These are phyloP conservation scores for Fraxinus platypoda DNA, from an alignment of 305 asterid genomes.

Conservation along the genomic window DNA sequence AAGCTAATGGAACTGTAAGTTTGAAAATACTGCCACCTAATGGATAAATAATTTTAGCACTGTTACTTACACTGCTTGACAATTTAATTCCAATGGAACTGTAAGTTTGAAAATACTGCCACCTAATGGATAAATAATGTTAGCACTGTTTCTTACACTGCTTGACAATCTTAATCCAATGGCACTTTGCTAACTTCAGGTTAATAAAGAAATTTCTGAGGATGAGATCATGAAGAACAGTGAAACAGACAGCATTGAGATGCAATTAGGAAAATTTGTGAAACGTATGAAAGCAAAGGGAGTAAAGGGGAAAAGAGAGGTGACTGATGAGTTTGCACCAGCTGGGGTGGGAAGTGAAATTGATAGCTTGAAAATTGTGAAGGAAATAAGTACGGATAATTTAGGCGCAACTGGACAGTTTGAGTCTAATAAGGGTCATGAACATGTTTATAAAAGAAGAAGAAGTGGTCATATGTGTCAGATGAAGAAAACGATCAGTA, in stretches of 20 bases:
- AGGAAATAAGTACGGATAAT: constrained; percentile 74
- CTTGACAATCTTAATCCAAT: constrained; percentile 22
- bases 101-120: neutral
- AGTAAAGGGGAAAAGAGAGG: constrained; percentile 72
- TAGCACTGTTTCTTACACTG: constrained; percentile 6
- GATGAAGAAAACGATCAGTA: constrained; percentile 53
- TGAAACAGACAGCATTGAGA: constrained; percentile 86
- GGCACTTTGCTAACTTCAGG: constrained; percentile 45
- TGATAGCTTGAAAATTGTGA: constrained; percentile 75
- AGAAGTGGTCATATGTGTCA: constrained; percentile 40
- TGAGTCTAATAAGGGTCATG: constrained; percentile 68
- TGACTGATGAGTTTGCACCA: constrained; percentile 46
- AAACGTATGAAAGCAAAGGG: constrained; percentile 82
- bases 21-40: constrained; percentile 2
- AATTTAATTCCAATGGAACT: constrained; percentile 21
- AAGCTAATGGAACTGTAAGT: constrained; percentile 75
- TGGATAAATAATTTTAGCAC: neutral
- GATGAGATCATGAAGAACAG: constrained; percentile 79
- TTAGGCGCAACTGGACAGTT: constrained; percentile 51
- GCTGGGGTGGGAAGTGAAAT: constrained; percentile 44
- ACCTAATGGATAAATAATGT: constrained; percentile 6
- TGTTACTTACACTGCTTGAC: constrained; percentile 17
- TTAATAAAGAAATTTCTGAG: constrained; percentile 52
- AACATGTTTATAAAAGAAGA: constrained; percentile 38
- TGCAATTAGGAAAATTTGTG: constrained; percentile 86